Percentiles rank a stretch among this genome's conserved stretches.
Evolutionary conservation across 495 filamentous ascomycete genomes (phyloP).

Genomic region (Xylona heveae): DNA sequence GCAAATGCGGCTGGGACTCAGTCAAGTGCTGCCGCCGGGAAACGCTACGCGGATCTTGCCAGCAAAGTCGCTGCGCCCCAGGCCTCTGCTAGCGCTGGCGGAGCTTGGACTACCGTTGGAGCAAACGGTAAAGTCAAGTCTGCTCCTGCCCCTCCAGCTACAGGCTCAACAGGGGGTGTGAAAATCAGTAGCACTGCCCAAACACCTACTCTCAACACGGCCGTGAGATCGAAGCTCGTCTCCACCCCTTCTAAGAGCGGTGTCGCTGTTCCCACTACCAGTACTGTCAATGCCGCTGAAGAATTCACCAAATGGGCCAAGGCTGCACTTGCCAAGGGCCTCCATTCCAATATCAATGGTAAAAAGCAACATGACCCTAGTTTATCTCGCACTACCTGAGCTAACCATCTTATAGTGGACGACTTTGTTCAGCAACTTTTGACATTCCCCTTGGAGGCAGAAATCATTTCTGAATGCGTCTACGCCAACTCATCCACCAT

Average conservation of each 20-base stretch:
- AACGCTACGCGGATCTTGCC: slow-evolving; percentile 90
- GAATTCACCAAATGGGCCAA: slow-evolving; percentile 91
- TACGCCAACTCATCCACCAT: slow-evolving; percentile 70
- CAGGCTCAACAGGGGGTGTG: slow-evolving; percentile 31
- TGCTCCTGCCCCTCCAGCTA: slow-evolving; percentile 22
- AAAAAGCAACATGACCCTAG: slow-evolving; percentile 2
- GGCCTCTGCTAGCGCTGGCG: slow-evolving; percentile 18
- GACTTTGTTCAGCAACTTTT: slow-evolving; percentile 56
- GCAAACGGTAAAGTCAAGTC: slow-evolving; percentile 76
- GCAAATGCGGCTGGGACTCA: slow-evolving; percentile 23
- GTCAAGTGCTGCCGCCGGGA: slow-evolving; percentile 36
- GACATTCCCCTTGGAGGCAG: slow-evolving; percentile 49
- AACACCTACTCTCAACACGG: slow-evolving; percentile 13
- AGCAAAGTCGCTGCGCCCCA: slow-evolving; percentile 39
- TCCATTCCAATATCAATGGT: slow-evolving; percentile 41
- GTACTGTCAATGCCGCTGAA: slow-evolving; percentile 41
- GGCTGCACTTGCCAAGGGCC: slow-evolving; percentile 38
- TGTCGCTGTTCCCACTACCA: slow-evolving; percentile 17
- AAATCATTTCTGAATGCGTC: slow-evolving; percentile 73
- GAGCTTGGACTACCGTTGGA: slow-evolving; percentile 94
- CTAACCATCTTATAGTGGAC: slow-evolving; percentile 34
- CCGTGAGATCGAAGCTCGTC: slow-evolving; percentile 12
- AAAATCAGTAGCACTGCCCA: slow-evolving; percentile 17
- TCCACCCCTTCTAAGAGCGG: no score
- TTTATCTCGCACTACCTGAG: not conserved